Conservation (phyloP, 139 green algal species). For the Edaphochlamys debaryana region DNA sequence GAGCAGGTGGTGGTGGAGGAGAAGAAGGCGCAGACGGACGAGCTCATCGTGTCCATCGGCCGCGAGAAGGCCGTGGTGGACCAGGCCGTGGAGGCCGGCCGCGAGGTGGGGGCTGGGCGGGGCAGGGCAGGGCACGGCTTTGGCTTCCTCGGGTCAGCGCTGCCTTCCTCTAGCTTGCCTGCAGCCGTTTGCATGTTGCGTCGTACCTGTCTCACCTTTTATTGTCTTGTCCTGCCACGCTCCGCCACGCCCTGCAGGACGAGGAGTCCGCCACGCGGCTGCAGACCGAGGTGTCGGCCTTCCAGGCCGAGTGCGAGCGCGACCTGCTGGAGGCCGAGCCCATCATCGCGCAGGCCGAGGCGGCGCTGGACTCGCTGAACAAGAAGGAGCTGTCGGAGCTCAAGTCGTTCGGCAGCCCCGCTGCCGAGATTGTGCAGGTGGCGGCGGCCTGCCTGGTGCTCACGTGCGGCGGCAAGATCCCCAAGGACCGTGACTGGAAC, state of each 20-base stretch:
- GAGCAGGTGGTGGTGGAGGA: slow-evolving; percentile 92
- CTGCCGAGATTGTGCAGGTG: slow-evolving; percentile 85
- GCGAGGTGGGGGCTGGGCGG: slow-evolving; percentile 47
- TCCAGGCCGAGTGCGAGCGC: slow-evolving; percentile 85
- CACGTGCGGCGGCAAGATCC: slow-evolving; percentile 85
- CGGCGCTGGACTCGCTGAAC: slow-evolving; percentile 90
- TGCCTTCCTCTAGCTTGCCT: too few species aligned
- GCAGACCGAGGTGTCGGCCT: slow-evolving; percentile 72
- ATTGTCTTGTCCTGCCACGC: too few species aligned
- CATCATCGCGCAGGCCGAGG: slow-evolving; percentile 87
- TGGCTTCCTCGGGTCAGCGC: neutral
- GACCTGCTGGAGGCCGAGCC: slow-evolving; percentile 86
- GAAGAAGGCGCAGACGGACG: slow-evolving; percentile 88
- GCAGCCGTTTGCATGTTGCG: neutral
- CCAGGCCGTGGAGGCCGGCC: slow-evolving; percentile 82
- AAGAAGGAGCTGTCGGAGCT: slow-evolving; percentile 90
- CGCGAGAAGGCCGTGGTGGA: slow-evolving; percentile 91
- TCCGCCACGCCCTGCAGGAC: too few species aligned
- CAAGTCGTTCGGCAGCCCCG: slow-evolving; percentile 90
- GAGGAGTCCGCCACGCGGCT: slow-evolving; percentile 71
- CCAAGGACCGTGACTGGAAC: slow-evolving; percentile 88
- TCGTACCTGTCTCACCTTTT: neutral
- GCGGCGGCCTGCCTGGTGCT: slow-evolving; percentile 88
- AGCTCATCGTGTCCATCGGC: slow-evolving; percentile 91
- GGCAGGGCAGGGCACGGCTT: neutral